A percentile compares a stretch with the other conserved stretches of the same genome.
phyloP scores from a whole-genome alignment of 225 moss, liverwort and hornwort genomes.

The Takakia lepidozioides region DNA sequence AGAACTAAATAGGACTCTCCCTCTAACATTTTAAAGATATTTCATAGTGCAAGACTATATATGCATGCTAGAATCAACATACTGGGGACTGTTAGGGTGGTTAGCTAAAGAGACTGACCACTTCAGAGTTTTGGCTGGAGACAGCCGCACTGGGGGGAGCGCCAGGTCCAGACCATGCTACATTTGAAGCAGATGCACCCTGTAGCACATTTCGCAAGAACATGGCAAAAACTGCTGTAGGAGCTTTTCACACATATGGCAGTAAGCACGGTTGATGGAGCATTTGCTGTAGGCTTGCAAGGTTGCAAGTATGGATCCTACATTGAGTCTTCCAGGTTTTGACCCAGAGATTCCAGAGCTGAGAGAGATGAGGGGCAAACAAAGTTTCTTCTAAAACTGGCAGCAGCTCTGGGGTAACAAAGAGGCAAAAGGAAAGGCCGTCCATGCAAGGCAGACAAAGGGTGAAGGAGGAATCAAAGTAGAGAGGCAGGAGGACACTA shows the following conservation, averaged over 20 bases:
- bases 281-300: slow-evolving; percentile 49
- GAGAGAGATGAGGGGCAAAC: background rate
- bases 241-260: slow-evolving; percentile 52
- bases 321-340: slow-evolving; percentile 3
- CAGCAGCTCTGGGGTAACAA: slow-evolving; percentile 13
- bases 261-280: slow-evolving; percentile 56
- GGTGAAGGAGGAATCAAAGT: slow-evolving; percentile 15
- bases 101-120: no score
- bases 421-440: slow-evolving; percentile 1
- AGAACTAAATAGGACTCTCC: no score
- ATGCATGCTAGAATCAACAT: no score
- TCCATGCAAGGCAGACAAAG: no score
- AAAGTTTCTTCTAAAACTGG: slow-evolving; percentile 10
- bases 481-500: slow-evolving; percentile 46
- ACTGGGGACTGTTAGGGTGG: no score
- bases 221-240: slow-evolving; percentile 47
- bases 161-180: no score
- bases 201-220: no score
- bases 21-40: no score
- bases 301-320: slow-evolving; percentile 29
- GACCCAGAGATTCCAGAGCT: background rate
- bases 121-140: no score
- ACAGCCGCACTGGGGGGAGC: no score
- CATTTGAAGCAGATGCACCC: no score
- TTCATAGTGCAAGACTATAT: no score